Evolutionary conservation across 2,329 filamentous ascomycete species (phyloP), one percentile per base, ranked within the genome.

Genomic region (Cryoendolithus antarcticus): DNA sequence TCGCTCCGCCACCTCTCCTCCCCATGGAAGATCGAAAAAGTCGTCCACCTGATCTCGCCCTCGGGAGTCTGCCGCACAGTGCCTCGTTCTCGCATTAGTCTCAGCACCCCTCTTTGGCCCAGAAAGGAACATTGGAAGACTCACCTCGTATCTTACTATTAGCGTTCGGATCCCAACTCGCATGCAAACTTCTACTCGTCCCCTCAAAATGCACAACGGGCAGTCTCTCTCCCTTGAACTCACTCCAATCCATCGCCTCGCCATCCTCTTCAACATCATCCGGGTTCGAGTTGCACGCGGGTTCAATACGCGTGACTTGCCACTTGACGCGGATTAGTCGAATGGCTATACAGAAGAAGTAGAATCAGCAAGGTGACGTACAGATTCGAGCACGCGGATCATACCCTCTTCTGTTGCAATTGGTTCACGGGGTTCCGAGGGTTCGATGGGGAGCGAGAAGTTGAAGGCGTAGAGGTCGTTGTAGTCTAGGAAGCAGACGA

Each of bases 1-100:
- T 89, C 83, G 51, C 77, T 82, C n/a, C 74, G 71, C 83, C 82
- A 88, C 13, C 80, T 66, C 51, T 82, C 76, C 47, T 82, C 69
- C 35, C 79, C 68, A 43, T 67, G 62, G 47, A 74, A 75, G 9
- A 85, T 67, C 1, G 75, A 81, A 38, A 75, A 74, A 0, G 75
- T 79, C 2, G 78, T 83, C 83, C 83, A 88, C 32, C 79, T 66
- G 4, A 88, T 75, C 46, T 86, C 80, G 8, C 81, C 80, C 46
- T 83, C 70, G 8, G 67, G 67, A 0, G 81, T 86, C 47, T 80
- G 61, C 8, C 77, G 66, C 1, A 82, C 81, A 1, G 62, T 70
- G 2, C 81, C 77, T 66, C 40, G 40, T 42, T 42, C 40, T 32
- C 39, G 34, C 35, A 38, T 42, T 19, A 35, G 34, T 35, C n/a